These are phyloP conservation scores for Ophiosphaerella narmari DNA, from an alignment of 2,329 filamentous ascomycete genomes.

Conservation along the genomic window DNA sequence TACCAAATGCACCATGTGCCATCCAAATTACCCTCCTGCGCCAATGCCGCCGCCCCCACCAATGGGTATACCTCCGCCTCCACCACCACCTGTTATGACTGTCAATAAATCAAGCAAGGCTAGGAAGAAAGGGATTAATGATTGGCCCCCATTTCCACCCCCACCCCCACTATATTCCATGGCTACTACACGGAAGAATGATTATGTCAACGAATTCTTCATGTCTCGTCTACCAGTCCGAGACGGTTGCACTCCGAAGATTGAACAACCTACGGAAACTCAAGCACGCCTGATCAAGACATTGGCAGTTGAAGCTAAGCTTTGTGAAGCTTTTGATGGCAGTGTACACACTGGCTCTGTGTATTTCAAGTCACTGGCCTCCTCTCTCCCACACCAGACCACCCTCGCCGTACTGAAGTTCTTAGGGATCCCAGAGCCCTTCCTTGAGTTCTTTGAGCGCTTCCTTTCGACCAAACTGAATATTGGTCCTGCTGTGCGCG, in stretches of 20 bases:
- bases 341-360: slow-evolving; percentile 9
- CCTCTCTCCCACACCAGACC: slow-evolving; percentile 63
- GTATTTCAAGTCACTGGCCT: slow-evolving; percentile 57
- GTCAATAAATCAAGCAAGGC: neutral
- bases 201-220: slow-evolving; percentile 30
- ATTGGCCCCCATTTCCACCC: neutral
- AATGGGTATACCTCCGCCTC: slow-evolving; percentile 12
- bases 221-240: slow-evolving; percentile 27
- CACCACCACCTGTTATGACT: slow-evolving; percentile 2
- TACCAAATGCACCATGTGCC: slow-evolving; percentile 11
- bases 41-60: slow-evolving; percentile 7
- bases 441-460: slow-evolving; percentile 63
- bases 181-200: slow-evolving; percentile 14
- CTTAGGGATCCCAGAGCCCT: slow-evolving; percentile 61
- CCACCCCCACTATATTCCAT: slow-evolving; percentile 12
- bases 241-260: slow-evolving; percentile 12
- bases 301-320: slow-evolving; percentile 26
- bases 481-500: slow-evolving; percentile 25
- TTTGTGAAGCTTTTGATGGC: slow-evolving; percentile 26
- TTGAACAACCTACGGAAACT: slow-evolving; percentile 8
- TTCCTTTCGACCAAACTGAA: slow-evolving; percentile 47
- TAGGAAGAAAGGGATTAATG: slow-evolving; percentile 1
- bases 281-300: slow-evolving; percentile 32
- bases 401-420: slow-evolving; percentile 62
- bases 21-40: slow-evolving; percentile 6